Conservation (phyloP, 768 basidiomycete species). For the Mycena pura region DNA sequence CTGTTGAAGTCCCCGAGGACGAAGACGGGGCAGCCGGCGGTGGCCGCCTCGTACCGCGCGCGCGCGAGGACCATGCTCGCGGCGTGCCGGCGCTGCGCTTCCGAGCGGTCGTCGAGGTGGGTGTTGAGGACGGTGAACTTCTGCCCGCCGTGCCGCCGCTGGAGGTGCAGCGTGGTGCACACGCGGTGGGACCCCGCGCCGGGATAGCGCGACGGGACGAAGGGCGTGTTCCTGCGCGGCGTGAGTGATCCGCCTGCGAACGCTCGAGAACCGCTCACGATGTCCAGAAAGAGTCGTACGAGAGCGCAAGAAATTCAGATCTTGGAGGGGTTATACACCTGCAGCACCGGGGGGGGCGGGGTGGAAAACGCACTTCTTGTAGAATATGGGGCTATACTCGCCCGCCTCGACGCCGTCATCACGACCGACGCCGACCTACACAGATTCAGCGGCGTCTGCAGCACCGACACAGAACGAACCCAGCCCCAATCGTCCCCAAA, state of each 20-base stretch:
- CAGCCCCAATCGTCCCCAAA: constrained; percentile 62
- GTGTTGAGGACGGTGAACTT: constrained; percentile 56
- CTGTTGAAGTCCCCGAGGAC: constrained; percentile 63
- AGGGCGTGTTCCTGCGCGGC: constrained; percentile 48
- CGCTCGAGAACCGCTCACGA: constrained; percentile 43
- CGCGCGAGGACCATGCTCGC: constrained; percentile 59
- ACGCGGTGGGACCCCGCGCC: constrained; percentile 58
- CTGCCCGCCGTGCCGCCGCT: constrained; percentile 23
- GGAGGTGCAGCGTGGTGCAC: constrained; percentile 49
- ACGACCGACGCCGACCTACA: constrained; percentile 65
- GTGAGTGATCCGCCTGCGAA: not conserved
- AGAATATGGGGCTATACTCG: constrained; percentile 71
- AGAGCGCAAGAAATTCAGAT: constrained; percentile 43
- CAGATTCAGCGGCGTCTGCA: not conserved
- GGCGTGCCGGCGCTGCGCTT: constrained; percentile 55
- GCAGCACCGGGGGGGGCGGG: no score
- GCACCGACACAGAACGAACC: constrained; percentile 40
- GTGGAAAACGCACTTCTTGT: constrained; percentile 47
- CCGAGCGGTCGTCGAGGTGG: constrained; percentile 62
- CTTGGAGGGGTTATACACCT: constrained; percentile 18
- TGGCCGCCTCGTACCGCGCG: constrained; percentile 54
- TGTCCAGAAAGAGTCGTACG: constrained; percentile 61
- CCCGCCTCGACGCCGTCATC: constrained; percentile 61
- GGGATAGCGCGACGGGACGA: constrained; percentile 55
- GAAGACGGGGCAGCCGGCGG: constrained; percentile 48